These are phyloP conservation scores for Solanum chacoense DNA, from an alignment of 305 asterid species.

Conservation along the genomic window DNA sequence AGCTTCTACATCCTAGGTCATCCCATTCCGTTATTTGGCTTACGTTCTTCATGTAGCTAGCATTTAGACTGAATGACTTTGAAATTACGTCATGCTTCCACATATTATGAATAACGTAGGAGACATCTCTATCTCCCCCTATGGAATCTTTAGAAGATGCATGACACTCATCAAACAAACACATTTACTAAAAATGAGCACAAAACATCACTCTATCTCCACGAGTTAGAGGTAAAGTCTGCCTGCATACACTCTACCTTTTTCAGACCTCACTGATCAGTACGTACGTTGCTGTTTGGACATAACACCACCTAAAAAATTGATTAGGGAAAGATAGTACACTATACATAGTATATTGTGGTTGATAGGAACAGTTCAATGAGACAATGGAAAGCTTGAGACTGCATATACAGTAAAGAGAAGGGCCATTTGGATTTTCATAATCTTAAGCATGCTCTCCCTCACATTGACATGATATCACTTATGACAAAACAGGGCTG, in stretches of 20 bases:
- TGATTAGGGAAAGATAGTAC: not conserved
- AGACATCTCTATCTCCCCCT: not conserved
- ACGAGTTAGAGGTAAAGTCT: not conserved
- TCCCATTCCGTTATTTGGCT: not conserved
- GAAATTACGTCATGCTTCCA: not conserved
- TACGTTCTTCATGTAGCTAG: not conserved
- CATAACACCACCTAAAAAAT: not conserved
- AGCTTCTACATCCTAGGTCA: not conserved
- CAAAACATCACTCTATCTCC: not conserved
- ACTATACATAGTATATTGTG: not conserved
- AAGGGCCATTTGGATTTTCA: slow-evolving; percentile 17
- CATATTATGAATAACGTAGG: not conserved
- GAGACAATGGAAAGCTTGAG: slow-evolving; percentile 20
- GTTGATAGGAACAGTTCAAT: slow-evolving; percentile 41
- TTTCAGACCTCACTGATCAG: not conserved
- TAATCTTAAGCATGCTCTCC: slow-evolving; percentile 36
- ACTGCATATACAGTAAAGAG: slow-evolving; percentile 10
- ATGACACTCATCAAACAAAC: not conserved
- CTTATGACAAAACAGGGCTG: slow-evolving; percentile 36
- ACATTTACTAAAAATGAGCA: not conserved
- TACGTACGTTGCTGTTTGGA: not conserved
- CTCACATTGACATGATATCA: slow-evolving; percentile 28
- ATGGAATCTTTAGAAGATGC: not conserved
- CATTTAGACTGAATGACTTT: not conserved
- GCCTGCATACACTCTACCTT: not conserved